Evolutionary conservation across 23 red algal genomes (phyloP).

Genomic region (Gracilaria gracilis): DNA sequence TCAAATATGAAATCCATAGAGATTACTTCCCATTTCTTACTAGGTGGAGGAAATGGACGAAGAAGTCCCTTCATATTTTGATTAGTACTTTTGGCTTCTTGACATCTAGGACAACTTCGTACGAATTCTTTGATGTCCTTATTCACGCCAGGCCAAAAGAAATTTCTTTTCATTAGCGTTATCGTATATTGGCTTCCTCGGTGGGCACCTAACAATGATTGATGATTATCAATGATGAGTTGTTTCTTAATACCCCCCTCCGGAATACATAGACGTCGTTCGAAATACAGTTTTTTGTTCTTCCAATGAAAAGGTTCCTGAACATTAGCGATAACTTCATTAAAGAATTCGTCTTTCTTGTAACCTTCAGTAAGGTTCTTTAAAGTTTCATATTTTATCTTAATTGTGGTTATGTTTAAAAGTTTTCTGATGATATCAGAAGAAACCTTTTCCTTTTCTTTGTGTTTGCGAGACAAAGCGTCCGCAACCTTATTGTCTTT

Average conservation of each 20-base stretch:
- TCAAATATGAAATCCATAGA: slow-evolving; percentile 51
- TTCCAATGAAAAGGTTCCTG: slow-evolving; percentile 20
- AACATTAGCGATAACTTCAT: background rate
- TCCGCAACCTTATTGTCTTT: slow-evolving; percentile 41
- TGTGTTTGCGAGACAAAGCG: slow-evolving; percentile 2
- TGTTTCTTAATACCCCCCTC: slow-evolving; percentile 1
- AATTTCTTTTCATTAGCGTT: slow-evolving; percentile 34
- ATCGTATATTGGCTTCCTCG: slow-evolving; percentile 19
- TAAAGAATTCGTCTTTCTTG: slow-evolving; percentile 26
- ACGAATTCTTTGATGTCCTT: slow-evolving; percentile 12
- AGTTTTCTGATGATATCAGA: slow-evolving; percentile 27
- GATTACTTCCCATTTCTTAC: slow-evolving; percentile 48
- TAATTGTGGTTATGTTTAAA: background rate
- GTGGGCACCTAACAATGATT: slow-evolving; percentile 23
- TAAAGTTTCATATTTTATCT: background rate
- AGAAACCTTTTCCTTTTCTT: slow-evolving; percentile 24
- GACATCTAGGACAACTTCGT: slow-evolving; percentile 5
- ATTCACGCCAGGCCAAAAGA: slow-evolving; percentile 46
- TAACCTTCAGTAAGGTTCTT: slow-evolving; percentile 8
- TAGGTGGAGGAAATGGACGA: background rate
- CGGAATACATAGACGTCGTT: slow-evolving; percentile 26
- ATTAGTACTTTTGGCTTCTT: slow-evolving; percentile 31
- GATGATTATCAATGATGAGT: slow-evolving; percentile 7
- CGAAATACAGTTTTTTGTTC: slow-evolving; percentile 10
- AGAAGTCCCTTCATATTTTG: background rate